A percentile compares a stretch with the other conserved stretches of the same genome.
These are phyloP conservation scores for Dicorynia guianensis DNA, from an alignment of 306 rosid genomes.

Conservation along the genomic window DNA sequence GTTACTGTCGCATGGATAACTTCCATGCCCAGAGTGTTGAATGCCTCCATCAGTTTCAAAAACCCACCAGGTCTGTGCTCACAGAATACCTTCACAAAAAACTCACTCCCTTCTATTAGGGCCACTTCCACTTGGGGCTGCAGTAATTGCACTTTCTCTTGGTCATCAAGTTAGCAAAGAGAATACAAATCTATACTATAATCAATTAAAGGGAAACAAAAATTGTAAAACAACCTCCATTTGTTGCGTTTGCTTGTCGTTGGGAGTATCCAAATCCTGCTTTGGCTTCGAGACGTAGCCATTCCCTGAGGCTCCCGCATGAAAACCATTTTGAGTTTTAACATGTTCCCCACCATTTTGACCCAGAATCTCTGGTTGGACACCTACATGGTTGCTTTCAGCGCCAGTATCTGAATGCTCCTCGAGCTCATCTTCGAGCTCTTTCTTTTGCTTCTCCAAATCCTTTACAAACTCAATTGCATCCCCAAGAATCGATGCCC, in stretches of 20 bases:
- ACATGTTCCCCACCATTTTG: slow-evolving; percentile 49
- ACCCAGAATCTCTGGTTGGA: slow-evolving; percentile 44
- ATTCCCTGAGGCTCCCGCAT: slow-evolving; percentile 51
- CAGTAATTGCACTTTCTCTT: slow-evolving; percentile 28
- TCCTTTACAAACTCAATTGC: slow-evolving; percentile 87
- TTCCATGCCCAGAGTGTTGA: slow-evolving; percentile 74
- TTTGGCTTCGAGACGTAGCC: slow-evolving; percentile 53
- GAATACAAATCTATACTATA: not conserved
- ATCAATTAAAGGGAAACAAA: too few species aligned
- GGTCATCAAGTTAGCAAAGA: not conserved
- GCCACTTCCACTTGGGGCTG: slow-evolving; percentile 97
- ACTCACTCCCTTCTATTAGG: slow-evolving; percentile 76
- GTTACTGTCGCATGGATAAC: slow-evolving; percentile 85
- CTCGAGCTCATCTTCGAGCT: slow-evolving; percentile 87
- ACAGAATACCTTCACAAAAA: slow-evolving; percentile 79
- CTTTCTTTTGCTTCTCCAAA: slow-evolving; percentile 77
- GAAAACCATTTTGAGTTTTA: slow-evolving; percentile 50
- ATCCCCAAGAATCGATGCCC: slow-evolving; percentile 90
- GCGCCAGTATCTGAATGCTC: slow-evolving; percentile 67
- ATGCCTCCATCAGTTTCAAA: slow-evolving; percentile 82
- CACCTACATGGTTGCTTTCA: slow-evolving; percentile 49
- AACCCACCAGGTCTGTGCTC: slow-evolving; percentile 90
- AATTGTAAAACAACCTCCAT: slow-evolving; percentile 69
- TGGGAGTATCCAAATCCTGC: slow-evolving; percentile 51
- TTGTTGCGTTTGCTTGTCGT: slow-evolving; percentile 68